A percentile compares a stretch with the other conserved stretches of the same genome.
Conservation (phyloP, 2,329 filamentous ascomycete species). For the Colletotrichum falcatum region DNA sequence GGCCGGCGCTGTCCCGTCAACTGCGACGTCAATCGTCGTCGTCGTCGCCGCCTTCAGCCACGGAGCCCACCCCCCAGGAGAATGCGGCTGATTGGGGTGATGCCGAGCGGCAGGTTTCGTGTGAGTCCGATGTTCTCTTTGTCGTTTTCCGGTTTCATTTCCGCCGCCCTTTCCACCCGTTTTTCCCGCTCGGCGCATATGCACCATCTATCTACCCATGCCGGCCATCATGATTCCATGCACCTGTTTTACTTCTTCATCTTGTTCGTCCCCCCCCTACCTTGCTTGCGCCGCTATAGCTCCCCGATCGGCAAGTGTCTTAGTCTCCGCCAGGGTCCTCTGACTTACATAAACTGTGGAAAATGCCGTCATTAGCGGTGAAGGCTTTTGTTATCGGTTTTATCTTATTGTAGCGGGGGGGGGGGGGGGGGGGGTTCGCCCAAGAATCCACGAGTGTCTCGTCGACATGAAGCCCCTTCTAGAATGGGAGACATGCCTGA, state of each 20-base stretch:
- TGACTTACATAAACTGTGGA: neutral
- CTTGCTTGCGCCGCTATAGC: neutral
- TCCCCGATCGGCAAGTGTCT: constrained; percentile 8
- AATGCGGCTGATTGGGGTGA: neutral
- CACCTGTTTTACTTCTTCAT: neutral
- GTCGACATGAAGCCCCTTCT: neutral
- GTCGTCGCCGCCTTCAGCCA: constrained; percentile 42
- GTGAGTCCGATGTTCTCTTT: constrained; percentile 26
- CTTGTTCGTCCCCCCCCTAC: neutral
- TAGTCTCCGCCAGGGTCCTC: neutral
- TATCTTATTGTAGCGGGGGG: no score
- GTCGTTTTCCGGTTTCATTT: neutral
- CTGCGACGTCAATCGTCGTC: constrained; percentile 4
- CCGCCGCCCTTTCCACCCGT: neutral
- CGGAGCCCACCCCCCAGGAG: neutral
- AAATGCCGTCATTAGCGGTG: neutral
- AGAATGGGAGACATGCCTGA: neutral
- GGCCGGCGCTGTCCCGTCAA: constrained; percentile 42
- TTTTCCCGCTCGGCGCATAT: constrained; percentile 4
- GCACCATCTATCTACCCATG: neutral
- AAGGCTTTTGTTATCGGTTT: neutral
- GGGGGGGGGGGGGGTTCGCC: no score
- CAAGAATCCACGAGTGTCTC: neutral
- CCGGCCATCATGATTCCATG: constrained; percentile 7
- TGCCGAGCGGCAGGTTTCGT: constrained; percentile 21